phyloP scores from a whole-genome alignment of 768 basidiomycete genomes.

The Rhodotorula babjevae region DNA sequence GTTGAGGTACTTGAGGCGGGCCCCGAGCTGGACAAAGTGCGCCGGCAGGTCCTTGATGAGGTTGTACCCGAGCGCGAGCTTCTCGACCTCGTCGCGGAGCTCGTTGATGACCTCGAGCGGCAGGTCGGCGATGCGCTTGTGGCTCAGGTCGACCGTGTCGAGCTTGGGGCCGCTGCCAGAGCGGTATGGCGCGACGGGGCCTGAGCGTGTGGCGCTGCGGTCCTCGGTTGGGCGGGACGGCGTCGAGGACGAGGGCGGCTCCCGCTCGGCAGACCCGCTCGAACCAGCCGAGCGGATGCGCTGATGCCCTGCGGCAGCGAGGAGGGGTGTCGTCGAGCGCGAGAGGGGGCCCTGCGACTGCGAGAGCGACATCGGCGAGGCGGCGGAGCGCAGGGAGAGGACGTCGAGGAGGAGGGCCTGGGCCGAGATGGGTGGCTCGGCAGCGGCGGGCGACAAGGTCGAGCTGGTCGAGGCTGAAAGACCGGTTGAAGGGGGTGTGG shows the following conservation, averaged over 20 bases:
- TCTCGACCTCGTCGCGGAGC: slow-evolving; percentile 62
- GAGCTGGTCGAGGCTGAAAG: background rate
- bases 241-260: background rate
- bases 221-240: background rate
- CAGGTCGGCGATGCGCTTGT: slow-evolving; percentile 70
- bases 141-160: slow-evolving; percentile 76
- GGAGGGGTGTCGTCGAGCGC: background rate
- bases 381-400: slow-evolving; percentile 28
- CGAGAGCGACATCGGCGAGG: slow-evolving; percentile 28
- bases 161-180: slow-evolving; percentile 6
- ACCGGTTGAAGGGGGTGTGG: background rate
- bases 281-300: slow-evolving; percentile 24
- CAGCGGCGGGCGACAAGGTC: background rate
- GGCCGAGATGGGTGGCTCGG: slow-evolving; percentile 28
- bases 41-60: slow-evolving; percentile 69
- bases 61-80: slow-evolving; percentile 79
- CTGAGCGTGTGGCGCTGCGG: background rate
- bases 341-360: slow-evolving; percentile 30
- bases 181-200: background rate
- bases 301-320: slow-evolving; percentile 10
- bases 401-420: slow-evolving; percentile 37
- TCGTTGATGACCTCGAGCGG: slow-evolving; percentile 69
- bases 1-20: slow-evolving; percentile 71
- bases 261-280: background rate
- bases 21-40: slow-evolving; percentile 66